Evolutionary conservation across 2,329 filamentous ascomycete species (phyloP).

Genomic region (Stromatinia cepivora): DNA sequence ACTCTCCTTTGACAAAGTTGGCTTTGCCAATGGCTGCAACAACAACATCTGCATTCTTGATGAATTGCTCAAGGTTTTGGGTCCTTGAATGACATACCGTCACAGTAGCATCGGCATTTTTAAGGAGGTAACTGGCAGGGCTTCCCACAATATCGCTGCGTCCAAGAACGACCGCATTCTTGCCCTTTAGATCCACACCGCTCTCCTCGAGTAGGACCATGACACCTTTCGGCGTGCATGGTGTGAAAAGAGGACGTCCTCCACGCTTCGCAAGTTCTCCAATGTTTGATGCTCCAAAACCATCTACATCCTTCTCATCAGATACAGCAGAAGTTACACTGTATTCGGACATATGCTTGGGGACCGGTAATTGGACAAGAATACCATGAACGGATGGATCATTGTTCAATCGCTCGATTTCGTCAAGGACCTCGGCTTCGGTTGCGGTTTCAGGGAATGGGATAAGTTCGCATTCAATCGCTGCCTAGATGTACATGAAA

Average conservation of each 20-base stretch:
- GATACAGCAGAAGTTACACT: constrained; percentile 84
- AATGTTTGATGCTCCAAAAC: constrained; percentile 91
- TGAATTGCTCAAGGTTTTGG: constrained; percentile 65
- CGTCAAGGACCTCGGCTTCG: constrained; percentile 81
- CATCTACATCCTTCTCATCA: constrained; percentile 96
- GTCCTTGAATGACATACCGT: constrained; percentile 95
- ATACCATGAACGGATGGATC: constrained; percentile 86
- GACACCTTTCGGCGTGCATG: constrained; percentile 95
- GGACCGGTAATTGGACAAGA: constrained; percentile 88
- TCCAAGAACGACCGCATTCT: constrained; percentile 91
- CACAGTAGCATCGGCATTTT: constrained; percentile 94
- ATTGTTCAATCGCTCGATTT: constrained; percentile 81
- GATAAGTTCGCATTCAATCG: constrained; percentile 83
- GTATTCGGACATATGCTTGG: constrained; percentile 87
- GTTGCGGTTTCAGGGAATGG: constrained; percentile 79
- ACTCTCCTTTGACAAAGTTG: constrained; percentile 88
- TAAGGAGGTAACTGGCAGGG: constrained; percentile 92
- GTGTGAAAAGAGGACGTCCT: constrained; percentile 83
- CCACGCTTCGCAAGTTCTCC: constrained; percentile 96
- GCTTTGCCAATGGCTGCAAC: constrained; percentile 89
- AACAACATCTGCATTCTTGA: constrained; percentile 85
- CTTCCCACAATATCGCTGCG: constrained; percentile 97
- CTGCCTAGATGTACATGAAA: constrained; percentile 59
- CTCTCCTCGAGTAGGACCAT: constrained; percentile 88
- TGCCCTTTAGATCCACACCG: constrained; percentile 80